Evolutionary conservation across 2,329 filamentous ascomycete species (phyloP), one percentile per base, ranked within the genome.

Genomic region (Aspergillus uvarum): DNA sequence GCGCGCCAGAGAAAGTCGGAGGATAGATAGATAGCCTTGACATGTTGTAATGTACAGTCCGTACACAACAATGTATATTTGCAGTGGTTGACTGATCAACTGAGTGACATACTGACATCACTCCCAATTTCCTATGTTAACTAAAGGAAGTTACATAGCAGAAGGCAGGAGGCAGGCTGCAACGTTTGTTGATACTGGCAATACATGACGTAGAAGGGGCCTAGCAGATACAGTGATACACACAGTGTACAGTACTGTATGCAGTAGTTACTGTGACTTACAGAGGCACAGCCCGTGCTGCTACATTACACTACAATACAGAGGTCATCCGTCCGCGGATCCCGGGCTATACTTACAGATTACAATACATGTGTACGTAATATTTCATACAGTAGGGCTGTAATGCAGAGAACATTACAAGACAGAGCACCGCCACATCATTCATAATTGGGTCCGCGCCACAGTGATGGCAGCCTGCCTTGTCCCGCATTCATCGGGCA

Each of bases 401-500:
- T 44, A n/a, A 7, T 7, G 38, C 38, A 19, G 6, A 16, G n/a
- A 29, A 29, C 26, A 29, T 29, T 29, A 29, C 26, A 29, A 8
- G 26, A 29, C 7, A 29, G 5, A 29, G 22, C 58, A 60, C 62
- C 61, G 60, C 62, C 62, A 61, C 60, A 44, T 24, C 14, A 19
- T 16, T 29, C 7, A 32, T 16, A 38, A 16, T 11, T n/a, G 8
- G 32, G 7, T 21, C 56, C 59, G 56, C 59, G 60, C 59, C 61
- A 63, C 59, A 44, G 52, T 32, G 42, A 35, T 50, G 55, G 57
- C 32, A 52, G 26, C 50, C 51, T 21, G 38, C 38, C 38, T 19
- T 47, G 47, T 61, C 64, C 63, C 64, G 60, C 26, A 29, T 29
- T 29, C 63, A 62, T 61, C 58, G 56, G 60, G 60, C 61, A 61